Evolutionary conservation across 73 alveolate species (phyloP).

Genomic region (Uronychia setigera): DNA sequence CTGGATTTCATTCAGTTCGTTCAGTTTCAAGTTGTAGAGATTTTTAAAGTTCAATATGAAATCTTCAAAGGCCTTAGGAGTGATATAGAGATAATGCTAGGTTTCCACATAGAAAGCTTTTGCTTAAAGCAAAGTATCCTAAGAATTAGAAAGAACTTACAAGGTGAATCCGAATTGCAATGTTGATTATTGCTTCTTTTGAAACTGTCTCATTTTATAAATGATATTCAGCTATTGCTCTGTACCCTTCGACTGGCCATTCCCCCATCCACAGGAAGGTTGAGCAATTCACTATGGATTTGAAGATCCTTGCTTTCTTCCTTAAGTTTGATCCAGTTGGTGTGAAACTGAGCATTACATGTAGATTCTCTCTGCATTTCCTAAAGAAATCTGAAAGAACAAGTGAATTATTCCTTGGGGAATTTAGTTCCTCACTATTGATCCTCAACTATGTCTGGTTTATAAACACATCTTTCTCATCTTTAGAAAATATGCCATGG

Average conservation of each 20-base stretch:
- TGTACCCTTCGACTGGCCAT: conserved; percentile 96
- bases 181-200: conserved; percentile 27
- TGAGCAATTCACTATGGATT: conserved; percentile 94
- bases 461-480: conserved; percentile 87
- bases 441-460: conserved; percentile 9
- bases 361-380: conserved; percentile 87
- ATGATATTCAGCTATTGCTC: conserved; percentile 85
- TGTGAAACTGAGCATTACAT: conserved; percentile 85
- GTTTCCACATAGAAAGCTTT: conserved; percentile 27
- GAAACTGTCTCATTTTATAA: conserved; percentile 33
- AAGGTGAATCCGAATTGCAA: conserved; percentile 28
- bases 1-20: conserved; percentile 71
- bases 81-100: conserved; percentile 67
- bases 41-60: conserved; percentile 81
- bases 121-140: conserved; percentile 16
- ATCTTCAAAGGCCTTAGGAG: conserved; percentile 86
- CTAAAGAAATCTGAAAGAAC: conserved; percentile 33
- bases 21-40: conserved; percentile 75
- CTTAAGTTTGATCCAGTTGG: conserved; percentile 95
- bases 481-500: conserved; percentile 88
- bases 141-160: background rate
- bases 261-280: conserved; percentile 94
- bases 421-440: background rate
- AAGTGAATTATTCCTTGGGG: conserved; percentile 4
- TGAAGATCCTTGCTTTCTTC: conserved; percentile 87